Base-by-base conservation (phyloP, 345 rosid genomes). In the Euphorbia pulcherrima region DNA sequence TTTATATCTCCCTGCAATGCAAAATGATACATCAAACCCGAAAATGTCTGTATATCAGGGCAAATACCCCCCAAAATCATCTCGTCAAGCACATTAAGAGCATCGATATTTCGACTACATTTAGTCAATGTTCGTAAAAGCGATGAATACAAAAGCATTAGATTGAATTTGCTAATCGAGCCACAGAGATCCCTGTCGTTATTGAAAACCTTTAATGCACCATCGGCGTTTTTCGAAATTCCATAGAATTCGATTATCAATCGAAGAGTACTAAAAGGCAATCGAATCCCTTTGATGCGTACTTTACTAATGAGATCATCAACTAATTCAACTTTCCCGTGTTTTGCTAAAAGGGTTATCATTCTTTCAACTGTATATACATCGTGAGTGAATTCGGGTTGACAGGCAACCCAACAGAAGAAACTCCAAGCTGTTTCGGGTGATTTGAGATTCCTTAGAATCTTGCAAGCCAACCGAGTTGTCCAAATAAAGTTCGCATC, bases 361-460 rank as follows among this genome's bases (percentile, higher is more conserved):
- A 87, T 85, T 77, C 94, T 83, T 80, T 87, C 84, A 1, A 87
- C 84, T 0, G 96, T 82, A 74, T 87, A 89, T 51, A 85, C 76
- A 63, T 93, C 90, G 17, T 90, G 98, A 56, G 87, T 79, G 76
- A 85, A 90, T 67, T 89, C 92, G 0, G 96, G 92, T 77, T 89
- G 98, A 82, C 53, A 75, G 48, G 90, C 88, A 63, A 93, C 94
- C 98, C 97, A 93, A 71, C 90, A 83, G 81, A 93, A 93, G 85
- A 90, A 89, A 62, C 72, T 77, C 98, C 98, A 90, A 14, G 97
- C 97, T 62, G 85, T 79, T 68, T 86, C 86, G 12, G 86, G 79
- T 14, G 90, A 87, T 35, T 58, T 87, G 68, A 93, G 79, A 74
- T 81, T 85, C 78, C 97, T 81, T 40, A 89, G 87, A 82, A 90